phyloP scores from a whole-genome alignment of 805 yeast species.

The Candida hispaniensis region DNA sequence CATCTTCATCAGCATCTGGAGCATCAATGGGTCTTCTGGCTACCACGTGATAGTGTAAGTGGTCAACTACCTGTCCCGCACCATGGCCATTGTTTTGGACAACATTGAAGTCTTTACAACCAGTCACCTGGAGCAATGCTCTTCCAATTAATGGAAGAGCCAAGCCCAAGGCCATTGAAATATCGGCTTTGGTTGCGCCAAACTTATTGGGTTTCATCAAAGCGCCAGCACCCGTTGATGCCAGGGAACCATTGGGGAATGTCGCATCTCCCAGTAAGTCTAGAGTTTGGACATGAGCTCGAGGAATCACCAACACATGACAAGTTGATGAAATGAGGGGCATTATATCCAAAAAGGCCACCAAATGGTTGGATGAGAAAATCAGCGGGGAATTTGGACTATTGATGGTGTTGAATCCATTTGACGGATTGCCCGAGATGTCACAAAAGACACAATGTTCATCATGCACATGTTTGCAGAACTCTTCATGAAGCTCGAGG shows the following conservation, averaged over 20 bases:
- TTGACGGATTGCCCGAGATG: conserved; percentile 22
- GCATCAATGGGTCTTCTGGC: conserved; percentile 39
- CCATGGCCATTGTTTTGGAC: conserved; percentile 57
- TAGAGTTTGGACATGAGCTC: conserved; percentile 26
- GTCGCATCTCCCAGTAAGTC: conserved; percentile 23
- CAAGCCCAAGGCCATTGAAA: conserved; percentile 23
- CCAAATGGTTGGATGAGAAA: conserved; percentile 24
- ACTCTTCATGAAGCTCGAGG: conserved; percentile 8
- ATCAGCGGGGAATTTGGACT: conserved; percentile 22
- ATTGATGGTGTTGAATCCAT: conserved; percentile 17
- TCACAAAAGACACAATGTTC: conserved; percentile 26
- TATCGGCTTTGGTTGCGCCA: conserved; percentile 14
- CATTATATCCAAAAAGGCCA: conserved; percentile 31
- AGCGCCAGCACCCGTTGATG: conserved; percentile 9
- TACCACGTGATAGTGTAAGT: conserved; percentile 83
- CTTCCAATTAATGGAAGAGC: conserved; percentile 24
- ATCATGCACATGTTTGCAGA: conserved; percentile 12
- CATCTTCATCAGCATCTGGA: conserved; percentile 8
- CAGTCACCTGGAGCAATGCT: conserved; percentile 21
- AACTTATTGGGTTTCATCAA: conserved; percentile 12
- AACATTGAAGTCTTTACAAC: conserved; percentile 27
- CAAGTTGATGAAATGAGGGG: conserved; percentile 30
- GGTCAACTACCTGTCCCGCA: conserved; percentile 89
- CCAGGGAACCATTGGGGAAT: conserved; percentile 9
- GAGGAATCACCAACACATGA: conserved; percentile 30